These are phyloP conservation scores for Mrakiaceae sp. DNA, from an alignment of 1,284 basidiomycete genomes.

Conservation along the genomic window DNA sequence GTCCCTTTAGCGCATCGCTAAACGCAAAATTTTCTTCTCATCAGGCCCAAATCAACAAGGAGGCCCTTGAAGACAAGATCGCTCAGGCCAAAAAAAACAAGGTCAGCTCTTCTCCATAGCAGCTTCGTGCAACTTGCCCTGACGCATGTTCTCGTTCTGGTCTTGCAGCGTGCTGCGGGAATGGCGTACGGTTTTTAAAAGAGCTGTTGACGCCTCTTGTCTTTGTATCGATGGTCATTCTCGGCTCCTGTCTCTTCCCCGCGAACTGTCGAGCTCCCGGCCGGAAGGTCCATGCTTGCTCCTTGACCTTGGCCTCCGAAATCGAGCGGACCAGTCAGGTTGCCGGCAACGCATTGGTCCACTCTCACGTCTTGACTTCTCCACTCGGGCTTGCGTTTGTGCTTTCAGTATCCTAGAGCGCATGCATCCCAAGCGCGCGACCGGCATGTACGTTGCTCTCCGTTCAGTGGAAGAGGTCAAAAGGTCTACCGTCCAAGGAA, in stretches of 20 bases:
- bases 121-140: not conserved
- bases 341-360: not conserved
- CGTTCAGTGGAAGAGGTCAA: conserved; percentile 60
- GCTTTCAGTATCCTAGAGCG: conserved; percentile 1
- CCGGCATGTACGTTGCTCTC: conserved; percentile 60
- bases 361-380: not conserved
- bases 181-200: conserved; percentile 6
- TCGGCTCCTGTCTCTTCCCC: too few species aligned
- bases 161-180: not conserved
- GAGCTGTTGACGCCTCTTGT: not conserved
- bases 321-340: too few species aligned
- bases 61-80: conserved; percentile 16
- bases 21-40: not conserved
- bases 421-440: not conserved
- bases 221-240: not conserved
- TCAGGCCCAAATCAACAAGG: conserved; percentile 12
- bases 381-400: not conserved
- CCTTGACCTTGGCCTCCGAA: too few species aligned
- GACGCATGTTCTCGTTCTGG: too few species aligned
- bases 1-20: not conserved
- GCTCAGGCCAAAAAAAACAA: conserved; percentile 16
- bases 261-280: not conserved
- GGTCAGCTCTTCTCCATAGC: not conserved
- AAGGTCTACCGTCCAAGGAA: conserved; percentile 51
- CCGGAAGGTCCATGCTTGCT: not conserved